Evolutionary conservation across 371 early-diverging fungal genomes (phyloP).

Genomic region (Mucor sp.): DNA sequence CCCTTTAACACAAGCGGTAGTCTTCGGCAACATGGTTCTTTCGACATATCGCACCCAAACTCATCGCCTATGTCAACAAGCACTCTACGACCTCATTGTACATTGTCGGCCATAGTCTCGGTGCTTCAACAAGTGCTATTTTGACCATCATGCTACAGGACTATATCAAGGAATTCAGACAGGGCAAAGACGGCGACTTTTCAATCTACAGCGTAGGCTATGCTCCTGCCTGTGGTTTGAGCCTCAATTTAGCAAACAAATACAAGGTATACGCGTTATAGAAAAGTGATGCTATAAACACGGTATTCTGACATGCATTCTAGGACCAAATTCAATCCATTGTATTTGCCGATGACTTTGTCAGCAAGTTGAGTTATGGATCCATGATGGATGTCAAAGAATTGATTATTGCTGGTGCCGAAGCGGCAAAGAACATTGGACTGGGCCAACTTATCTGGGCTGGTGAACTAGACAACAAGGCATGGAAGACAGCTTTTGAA

Average conservation of each 20-base stretch:
- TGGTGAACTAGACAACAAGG: slow-evolving; percentile 20
- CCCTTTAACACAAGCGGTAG: slow-evolving; percentile 2
- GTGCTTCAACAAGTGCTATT: slow-evolving; percentile 74
- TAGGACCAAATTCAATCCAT: slow-evolving; percentile 42
- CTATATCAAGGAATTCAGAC: slow-evolving; percentile 54
- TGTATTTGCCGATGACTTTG: slow-evolving; percentile 48
- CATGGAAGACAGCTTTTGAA: slow-evolving; percentile 39
- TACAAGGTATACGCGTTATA: slow-evolving; percentile 34
- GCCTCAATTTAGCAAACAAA: slow-evolving; percentile 35
- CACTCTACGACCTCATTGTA: slow-evolving; percentile 58
- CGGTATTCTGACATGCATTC: background rate
- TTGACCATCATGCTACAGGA: slow-evolving; percentile 74
- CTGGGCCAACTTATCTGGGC: slow-evolving; percentile 29
- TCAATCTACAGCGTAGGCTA: slow-evolving; percentile 34
- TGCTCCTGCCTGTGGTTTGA: slow-evolving; percentile 44
- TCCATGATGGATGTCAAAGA: slow-evolving; percentile 51
- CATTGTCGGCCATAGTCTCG: slow-evolving; percentile 81
- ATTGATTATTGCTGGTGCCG: slow-evolving; percentile 39
- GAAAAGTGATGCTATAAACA: background rate
- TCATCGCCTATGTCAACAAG: slow-evolving; percentile 64
- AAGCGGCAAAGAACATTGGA: slow-evolving; percentile 36
- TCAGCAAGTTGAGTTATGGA: slow-evolving; percentile 48
- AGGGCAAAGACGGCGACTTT: slow-evolving; percentile 35
- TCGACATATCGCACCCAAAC: slow-evolving; percentile 63
- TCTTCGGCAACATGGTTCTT: slow-evolving; percentile 77